Evolutionary conservation across 805 yeast species (phyloP).

Genomic region (Tetrapisispora taiwanensis): DNA sequence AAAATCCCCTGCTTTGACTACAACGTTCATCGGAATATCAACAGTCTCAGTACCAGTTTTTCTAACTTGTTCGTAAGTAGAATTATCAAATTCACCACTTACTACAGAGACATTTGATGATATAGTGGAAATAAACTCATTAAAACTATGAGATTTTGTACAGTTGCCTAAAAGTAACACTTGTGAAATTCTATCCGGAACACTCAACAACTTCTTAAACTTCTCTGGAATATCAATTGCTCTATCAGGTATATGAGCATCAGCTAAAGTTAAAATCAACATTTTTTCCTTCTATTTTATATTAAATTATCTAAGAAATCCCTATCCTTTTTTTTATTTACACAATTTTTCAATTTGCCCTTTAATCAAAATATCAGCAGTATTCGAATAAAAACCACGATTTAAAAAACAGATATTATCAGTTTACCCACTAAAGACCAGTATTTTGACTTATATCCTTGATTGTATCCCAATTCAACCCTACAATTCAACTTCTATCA

Average conservation of each 20-base stretch:
- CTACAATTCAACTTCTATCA: too few species aligned
- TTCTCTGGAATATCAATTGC: constrained; percentile 45
- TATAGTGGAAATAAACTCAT: constrained; percentile 52
- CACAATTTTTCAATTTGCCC: too few species aligned
- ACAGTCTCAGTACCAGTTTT: constrained; percentile 4
- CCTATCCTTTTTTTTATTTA: too few species aligned
- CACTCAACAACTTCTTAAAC: constrained; percentile 57
- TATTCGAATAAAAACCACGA: too few species aligned
- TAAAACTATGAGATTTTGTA: constrained; percentile 53
- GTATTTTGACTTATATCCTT: too few species aligned
- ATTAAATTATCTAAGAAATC: too few species aligned
- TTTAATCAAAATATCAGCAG: too few species aligned
- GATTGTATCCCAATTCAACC: too few species aligned
- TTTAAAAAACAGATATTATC: too few species aligned
- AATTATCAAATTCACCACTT: constrained; percentile 71
- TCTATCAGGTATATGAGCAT: constrained; percentile 81
- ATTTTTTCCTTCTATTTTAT: too few species aligned
- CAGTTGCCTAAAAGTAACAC: constrained; percentile 81
- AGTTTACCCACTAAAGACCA: too few species aligned
- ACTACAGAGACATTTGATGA: constrained; percentile 69
- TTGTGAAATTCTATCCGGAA: constrained; percentile 79
- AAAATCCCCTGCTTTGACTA: constrained; percentile 58
- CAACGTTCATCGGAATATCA: constrained; percentile 49
- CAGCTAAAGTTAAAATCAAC: constrained; percentile 79
- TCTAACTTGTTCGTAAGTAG: constrained; percentile 18